Base-by-base conservation (phyloP, 176 grass and related monocot species). In the Oryza nivara region DNA sequence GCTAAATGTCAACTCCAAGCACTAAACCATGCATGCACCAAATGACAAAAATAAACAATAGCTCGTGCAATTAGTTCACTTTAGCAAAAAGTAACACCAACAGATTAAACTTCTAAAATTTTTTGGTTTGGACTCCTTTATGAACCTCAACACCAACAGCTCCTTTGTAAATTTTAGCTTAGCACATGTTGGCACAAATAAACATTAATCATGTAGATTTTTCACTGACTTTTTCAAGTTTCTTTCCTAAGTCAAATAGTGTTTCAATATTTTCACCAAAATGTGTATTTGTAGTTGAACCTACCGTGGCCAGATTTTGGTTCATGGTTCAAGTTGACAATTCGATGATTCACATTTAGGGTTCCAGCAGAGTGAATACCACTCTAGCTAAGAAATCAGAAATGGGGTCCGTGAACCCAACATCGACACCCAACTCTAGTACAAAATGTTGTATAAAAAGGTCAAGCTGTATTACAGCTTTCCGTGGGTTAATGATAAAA, bases 1-100 rank as follows among this genome's bases (percentile, higher is more conserved):
- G 74, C 30, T 36, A 70, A 58, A 69, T 11, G 12, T 54, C 61
- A 25, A 54, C 30, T 76, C 16, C 61, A 75, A 67, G 43, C 23
- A 30, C 5, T 67, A 35, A 40, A 54, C 38, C 6, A 67, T 83
- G 23, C 23, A 43, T 45, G 67, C 58, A 36, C 26, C 74, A 79
- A 63, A 83, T 45, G 52, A 44, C 0, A 78, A 78, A 78, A 73
- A 11, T 30, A 78, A 63, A 15, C 36, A 72, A 77, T 19, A 65
- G 7, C 49, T 15, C 26, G 43, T 5, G 5, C 34, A 61, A 38
- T 14, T 76, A 87, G 38, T 70, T 82, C 9, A 72, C 7, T 83
- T 82, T 4, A 66, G 14, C 41, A 38, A 72, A 47, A 70, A 15
- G 49, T 66, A 83, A 72, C 16, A 8, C 28, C 46, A 72, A 25